Base-by-base conservation (phyloP, 805 yeast genomes). In the Wickerhamiella australiensis region DNA sequence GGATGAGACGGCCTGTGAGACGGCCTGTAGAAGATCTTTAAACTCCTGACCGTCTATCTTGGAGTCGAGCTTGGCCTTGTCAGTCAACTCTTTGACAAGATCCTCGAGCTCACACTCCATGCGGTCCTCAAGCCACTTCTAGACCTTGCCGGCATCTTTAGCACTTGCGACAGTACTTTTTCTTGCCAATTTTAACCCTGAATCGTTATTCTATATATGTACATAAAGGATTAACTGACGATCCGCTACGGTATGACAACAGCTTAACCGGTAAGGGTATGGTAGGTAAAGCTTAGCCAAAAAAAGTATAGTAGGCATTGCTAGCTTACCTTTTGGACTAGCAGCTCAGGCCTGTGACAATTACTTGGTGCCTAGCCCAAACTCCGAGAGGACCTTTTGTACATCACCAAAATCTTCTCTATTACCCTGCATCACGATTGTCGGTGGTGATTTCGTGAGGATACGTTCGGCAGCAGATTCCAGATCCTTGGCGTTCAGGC, bases 131-230 rank as follows among this genome's bases (percentile, higher is more conserved):
- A 92, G 74, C 82, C 80, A 85, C 55, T 78, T 71, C 68, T 88
- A 94, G 57, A 92, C 95, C 59, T 77, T 73, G 62, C 95, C 92
- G 46, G 97, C 97, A 64, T 92, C 94, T 69, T 86, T 86, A 76
- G 78, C 88, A 94, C 70, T 79, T 82, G 47, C 98, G 99, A 56
- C 99, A 98, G 59, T 94, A 92, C 69, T 87, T 82, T 77, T 90
- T 92, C 77, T 87, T 90, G 62, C 85, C 85, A 61, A 90, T 74
- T 54, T 82, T 88, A 54, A 85, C 82, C 70, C 87, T 96, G 64
- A 71, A 83, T 63, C 75, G 75, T 62, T 87, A n/a, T n/a, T n/a
- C n/a, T n/a, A n/a, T n/a, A n/a, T n/a, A n/a, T n/a, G n/a, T n/a
- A n/a, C n/a, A n/a, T n/a, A n/a, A n/a, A n/a, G n/a, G n/a, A n/a